Percentiles rank a stretch among this genome's conserved stretches.
phyloP scores from a whole-genome alignment of 768 basidiomycete genomes.

The Asterophora parasitica region DNA sequence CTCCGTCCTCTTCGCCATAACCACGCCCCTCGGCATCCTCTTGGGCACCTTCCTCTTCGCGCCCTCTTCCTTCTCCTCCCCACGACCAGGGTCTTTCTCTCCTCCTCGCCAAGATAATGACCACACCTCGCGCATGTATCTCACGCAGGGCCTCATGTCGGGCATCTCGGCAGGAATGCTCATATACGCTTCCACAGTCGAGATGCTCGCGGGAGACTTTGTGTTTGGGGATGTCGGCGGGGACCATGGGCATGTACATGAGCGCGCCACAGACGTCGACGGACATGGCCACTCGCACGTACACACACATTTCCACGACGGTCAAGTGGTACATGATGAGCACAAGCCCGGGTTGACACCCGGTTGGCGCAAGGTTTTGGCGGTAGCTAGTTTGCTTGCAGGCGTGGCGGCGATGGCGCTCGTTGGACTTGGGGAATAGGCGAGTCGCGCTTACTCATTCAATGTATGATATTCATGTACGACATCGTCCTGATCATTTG shows the following conservation, averaged over 20 bases:
- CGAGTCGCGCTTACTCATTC: no score
- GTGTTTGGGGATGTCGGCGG: constrained; percentile 61
- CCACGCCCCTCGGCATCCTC: constrained; percentile 66
- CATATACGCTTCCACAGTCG: constrained; percentile 77
- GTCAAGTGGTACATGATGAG: constrained; percentile 12
- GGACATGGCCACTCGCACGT: constrained; percentile 14
- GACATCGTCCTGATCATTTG: no score
- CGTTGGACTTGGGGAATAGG: constrained; percentile 43
- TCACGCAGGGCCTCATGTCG: constrained; percentile 71
- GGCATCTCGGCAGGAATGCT: constrained; percentile 83
- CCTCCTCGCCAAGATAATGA: not conserved
- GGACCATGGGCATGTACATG: constrained; percentile 27
- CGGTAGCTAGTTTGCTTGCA: constrained; percentile 54
- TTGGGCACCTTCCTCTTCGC: constrained; percentile 50
- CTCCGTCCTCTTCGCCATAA: constrained; percentile 63
- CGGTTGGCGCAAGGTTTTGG: constrained; percentile 43
- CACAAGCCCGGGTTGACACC: constrained; percentile 12
- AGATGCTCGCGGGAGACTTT: constrained; percentile 86
- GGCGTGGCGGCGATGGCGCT: constrained; percentile 64
- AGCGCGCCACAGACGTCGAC: no score
- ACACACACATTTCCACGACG: constrained; percentile 17
- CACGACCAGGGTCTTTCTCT: constrained; percentile 10
- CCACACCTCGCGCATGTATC: constrained; percentile 39
- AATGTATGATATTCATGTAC: no score
- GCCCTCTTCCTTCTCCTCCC: constrained; percentile 23